Evolutionary conservation across 2,329 filamentous ascomycete species (phyloP).

Genomic region (Monilinia laxa): DNA sequence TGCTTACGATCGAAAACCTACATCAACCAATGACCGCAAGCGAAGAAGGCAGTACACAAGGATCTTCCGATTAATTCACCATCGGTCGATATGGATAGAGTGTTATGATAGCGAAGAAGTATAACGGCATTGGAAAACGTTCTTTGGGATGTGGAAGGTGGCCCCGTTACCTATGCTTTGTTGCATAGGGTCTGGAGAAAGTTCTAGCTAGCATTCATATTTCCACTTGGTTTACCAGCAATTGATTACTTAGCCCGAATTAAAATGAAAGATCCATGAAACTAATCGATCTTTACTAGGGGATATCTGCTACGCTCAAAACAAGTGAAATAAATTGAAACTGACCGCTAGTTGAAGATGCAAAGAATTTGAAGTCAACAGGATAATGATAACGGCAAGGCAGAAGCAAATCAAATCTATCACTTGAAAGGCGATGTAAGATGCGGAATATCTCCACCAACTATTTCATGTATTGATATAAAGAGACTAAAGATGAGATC

Average conservation of each 20-base stretch:
- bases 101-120: not conserved
- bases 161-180: not conserved
- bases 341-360: not conserved
- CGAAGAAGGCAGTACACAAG: not conserved
- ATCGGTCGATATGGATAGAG: too few relatives aligned
- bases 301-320: not conserved
- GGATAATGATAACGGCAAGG: not conserved
- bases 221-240: not conserved
- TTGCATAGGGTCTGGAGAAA: not conserved
- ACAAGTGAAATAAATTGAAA: not conserved
- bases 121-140: not conserved
- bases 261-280: not conserved
- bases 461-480: not conserved
- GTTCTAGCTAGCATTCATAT: not conserved
- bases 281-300: not conserved
- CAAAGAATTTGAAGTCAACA: not conserved
- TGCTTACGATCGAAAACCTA: slow-evolving; percentile 41
- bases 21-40: not conserved
- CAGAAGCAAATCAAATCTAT: not conserved
- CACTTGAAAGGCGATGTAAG: not conserved
- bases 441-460: not conserved
- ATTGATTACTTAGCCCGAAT: not conserved
- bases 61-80: not conserved
- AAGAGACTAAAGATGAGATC: too few relatives aligned
- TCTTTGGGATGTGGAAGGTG: not conserved